phyloP scores from a whole-genome alignment of 192 early-diverging fungal genomes.

The Oehlia diaphana region DNA sequence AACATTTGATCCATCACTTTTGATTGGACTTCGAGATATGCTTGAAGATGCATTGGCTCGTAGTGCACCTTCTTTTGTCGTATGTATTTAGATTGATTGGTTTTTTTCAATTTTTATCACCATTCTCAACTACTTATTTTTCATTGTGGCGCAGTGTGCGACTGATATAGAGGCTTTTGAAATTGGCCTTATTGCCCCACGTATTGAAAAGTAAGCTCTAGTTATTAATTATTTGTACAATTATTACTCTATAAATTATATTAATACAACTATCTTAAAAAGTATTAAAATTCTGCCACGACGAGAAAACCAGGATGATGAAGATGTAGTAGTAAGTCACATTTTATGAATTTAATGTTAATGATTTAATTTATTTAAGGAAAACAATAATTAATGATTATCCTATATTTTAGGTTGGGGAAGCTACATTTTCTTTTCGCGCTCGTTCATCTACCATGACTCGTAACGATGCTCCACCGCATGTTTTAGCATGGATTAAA shows the following conservation, averaged over 20 bases:
- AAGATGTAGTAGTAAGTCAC: constrained; percentile 15
- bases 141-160: background rate
- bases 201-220: constrained; percentile 11
- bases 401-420: constrained; percentile 13
- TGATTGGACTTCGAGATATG: constrained; percentile 15
- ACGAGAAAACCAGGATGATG: constrained; percentile 3
- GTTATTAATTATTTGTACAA: background rate
- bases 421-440: constrained; percentile 17
- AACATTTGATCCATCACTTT: constrained; percentile 16
- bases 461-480: background rate
- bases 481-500: constrained; percentile 26
- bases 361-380: background rate
- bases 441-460: background rate
- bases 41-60: constrained; percentile 24
- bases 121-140: background rate
- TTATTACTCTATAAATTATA: background rate
- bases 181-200: constrained; percentile 18
- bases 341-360: background rate
- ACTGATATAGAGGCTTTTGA: constrained; percentile 20
- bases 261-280: background rate
- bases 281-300: constrained; percentile 17
- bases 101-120: background rate
- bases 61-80: constrained; percentile 24
- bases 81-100: background rate
- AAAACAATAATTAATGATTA: background rate